Evolutionary conservation across 768 basidiomycete genomes (phyloP), one percentile per base, ranked within the genome.

Genomic region (Kwoniella botswanensis): DNA sequence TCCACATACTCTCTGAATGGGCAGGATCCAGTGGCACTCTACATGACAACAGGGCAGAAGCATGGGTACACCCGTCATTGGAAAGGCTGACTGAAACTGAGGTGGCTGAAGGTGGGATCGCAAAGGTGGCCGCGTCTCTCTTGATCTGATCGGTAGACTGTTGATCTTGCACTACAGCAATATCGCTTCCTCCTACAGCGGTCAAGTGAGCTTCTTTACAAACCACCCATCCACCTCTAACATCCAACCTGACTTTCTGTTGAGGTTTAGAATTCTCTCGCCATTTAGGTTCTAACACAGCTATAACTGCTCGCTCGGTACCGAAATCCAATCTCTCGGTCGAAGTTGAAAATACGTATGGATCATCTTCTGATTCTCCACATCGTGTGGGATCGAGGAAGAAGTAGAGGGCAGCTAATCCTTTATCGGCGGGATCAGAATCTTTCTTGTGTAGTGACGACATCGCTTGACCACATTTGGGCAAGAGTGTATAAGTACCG

Each of bases 381-480:
- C 86, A 88, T 0, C 94, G 88, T 43, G 91, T 90, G 15, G 94
- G 93, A 79, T 97, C 93, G 66, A 85, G 76, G 76, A 97, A 87
- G 85, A 88, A 85, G 82, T 90, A 93, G 12, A 97, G 79, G 0
- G 90, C 88, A 0, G 91, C 90, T 35, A 89, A 83, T 7, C 83
- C 78, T 2, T 65, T 74, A n/a, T 89, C 88, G n/a, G 85, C 86
- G 0, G 81, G 65, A 11, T 82, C 82, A 17, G 82, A 61, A 24
- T 86, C 79, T 73, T 88, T 90, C 83, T 88, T 90, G 84, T 96
- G 93, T 58, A 98, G 85, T 22, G 91, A 91, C 26, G 88, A 87
- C 79, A 92, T 93, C 9, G 95, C 93, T 1, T 93, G 93, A 7
- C 94, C 94, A 68, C 95, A 98, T 79, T 90, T 91, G 72, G 92